These are phyloP conservation scores for Mucor circinelloides DNA, from an alignment of 371 early-diverging fungal genomes.

Conservation along the genomic window DNA sequence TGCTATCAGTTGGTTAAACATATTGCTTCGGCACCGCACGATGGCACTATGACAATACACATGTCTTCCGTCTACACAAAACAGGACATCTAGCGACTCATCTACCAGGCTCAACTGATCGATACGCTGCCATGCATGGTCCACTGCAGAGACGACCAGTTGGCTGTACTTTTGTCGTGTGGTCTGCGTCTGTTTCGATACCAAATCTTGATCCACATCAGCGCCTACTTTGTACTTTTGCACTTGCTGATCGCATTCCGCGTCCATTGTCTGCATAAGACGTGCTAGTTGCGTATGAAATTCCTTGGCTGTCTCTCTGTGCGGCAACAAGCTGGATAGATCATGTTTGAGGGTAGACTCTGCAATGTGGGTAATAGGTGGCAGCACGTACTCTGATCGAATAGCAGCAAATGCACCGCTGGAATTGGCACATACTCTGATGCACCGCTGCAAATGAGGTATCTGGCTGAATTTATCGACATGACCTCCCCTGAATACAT, in stretches of 20 bases:
- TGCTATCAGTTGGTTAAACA: conserved; percentile 20
- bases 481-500: conserved; percentile 52
- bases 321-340: conserved; percentile 42
- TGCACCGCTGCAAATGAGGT: conserved; percentile 53
- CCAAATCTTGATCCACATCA: neutral
- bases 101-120: conserved; percentile 11
- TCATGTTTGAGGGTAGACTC: conserved; percentile 34
- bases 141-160: conserved; percentile 1
- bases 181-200: neutral
- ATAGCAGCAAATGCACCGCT: conserved; percentile 65
- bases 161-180: conserved; percentile 7
- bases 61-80: conserved; percentile 30
- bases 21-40: conserved; percentile 25
- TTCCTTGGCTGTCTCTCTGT: conserved; percentile 10
- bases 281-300: neutral
- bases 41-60: conserved; percentile 53
- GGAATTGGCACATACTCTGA: conserved; percentile 56
- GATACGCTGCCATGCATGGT: conserved; percentile 17
- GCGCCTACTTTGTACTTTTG: neutral
- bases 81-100: conserved; percentile 44
- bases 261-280: neutral
- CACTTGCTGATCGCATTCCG: neutral
- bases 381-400: conserved; percentile 45
- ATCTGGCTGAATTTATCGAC: conserved; percentile 41
- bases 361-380: neutral